Base-by-base conservation (phyloP, 352 stramenopile genomes). In the Phytophthora agathidicida region DNA sequence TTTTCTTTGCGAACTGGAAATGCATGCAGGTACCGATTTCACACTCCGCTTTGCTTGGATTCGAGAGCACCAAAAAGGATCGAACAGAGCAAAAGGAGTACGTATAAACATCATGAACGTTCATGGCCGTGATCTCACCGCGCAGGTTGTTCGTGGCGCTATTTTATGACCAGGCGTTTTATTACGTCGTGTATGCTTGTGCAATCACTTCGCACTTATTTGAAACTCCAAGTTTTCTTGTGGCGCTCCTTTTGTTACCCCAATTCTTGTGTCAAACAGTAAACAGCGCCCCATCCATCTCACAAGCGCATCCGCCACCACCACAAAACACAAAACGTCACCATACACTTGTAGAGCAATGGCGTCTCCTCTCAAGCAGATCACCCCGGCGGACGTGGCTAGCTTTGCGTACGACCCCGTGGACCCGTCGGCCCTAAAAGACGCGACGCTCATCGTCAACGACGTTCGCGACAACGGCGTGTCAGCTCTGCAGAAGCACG, bases 321-420 rank as follows among this genome's bases (percentile, higher is more conserved):
- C 14, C 19, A n/a, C n/a, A n/a, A n/a, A 17, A n/a, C 36, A 50
- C 32, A 60, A 10, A n/a, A n/a, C n/a, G 39, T 43, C 32, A 45
- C 44, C 24, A 38, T 51, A n/a, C 51, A 62, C 39, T 67, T 27
- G 4, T 19, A 7, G 14, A 46, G 41, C 47, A 14, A 88, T 83
- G 65, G 47, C 65, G 10, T 48, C 65, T 3, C 73, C 66, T 10
- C 71, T 93, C 39, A 89, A 87, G 76, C 78, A 89, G 71, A 92
- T 92, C 59, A 44, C 56, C 1, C 86, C 86, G 5, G 53, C 61
- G 10, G 58, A 94, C 37, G 86, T 94, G 35, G 78, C 79, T 13
- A 81, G 69, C 53, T 92, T 94, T 64, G 78, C 86, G 43, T 92
- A 93, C 69, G 83, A 92, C 45, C 81, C 86, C 19, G 86, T 94